Percentiles rank a stretch among this genome's conserved stretches.
These are phyloP conservation scores for Puccinia triticina DNA, from an alignment of 1,284 basidiomycete genomes.

Conservation along the genomic window DNA sequence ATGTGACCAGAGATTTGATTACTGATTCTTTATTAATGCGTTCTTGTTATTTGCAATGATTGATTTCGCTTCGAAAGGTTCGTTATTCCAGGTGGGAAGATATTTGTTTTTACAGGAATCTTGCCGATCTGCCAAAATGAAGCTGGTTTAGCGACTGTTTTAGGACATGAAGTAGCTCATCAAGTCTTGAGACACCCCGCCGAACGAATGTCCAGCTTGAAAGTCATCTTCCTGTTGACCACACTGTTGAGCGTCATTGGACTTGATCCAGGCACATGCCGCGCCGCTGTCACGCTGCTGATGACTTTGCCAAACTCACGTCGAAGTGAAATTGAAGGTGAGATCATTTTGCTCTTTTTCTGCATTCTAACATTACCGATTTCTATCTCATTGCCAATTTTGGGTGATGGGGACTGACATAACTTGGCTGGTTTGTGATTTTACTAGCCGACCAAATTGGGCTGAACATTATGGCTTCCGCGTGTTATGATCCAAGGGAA, in stretches of 20 bases:
- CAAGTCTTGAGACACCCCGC: slow-evolving; percentile 58
- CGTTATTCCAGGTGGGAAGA: slow-evolving; percentile 57
- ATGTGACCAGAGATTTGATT: too few relatives aligned
- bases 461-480: slow-evolving; percentile 57
- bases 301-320: slow-evolving; percentile 58
- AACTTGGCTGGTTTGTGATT: background rate
- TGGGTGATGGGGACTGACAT: background rate
- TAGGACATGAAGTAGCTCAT: slow-evolving; percentile 59
- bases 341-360: slow-evolving; percentile 34
- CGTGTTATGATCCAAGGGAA: slow-evolving; percentile 55
- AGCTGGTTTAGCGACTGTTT: slow-evolving; percentile 59
- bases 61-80: slow-evolving; percentile 54
- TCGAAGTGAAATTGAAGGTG: slow-evolving; percentile 57
- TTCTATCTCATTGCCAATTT: background rate
- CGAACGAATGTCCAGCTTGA: slow-evolving; percentile 58
- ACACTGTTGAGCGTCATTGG: slow-evolving; percentile 53
- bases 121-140: slow-evolving; percentile 54
- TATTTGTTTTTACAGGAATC: slow-evolving; percentile 54
- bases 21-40: too few relatives aligned
- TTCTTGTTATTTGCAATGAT: background rate
- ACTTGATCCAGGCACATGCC: slow-evolving; percentile 39
- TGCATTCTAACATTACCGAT: background rate
- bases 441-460: slow-evolving; percentile 52
- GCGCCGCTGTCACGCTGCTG: slow-evolving; percentile 56
- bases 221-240: slow-evolving; percentile 54